Base-by-base conservation (phyloP, 1,284 basidiomycete genomes). In the Macrocystidia cucumis region DNA sequence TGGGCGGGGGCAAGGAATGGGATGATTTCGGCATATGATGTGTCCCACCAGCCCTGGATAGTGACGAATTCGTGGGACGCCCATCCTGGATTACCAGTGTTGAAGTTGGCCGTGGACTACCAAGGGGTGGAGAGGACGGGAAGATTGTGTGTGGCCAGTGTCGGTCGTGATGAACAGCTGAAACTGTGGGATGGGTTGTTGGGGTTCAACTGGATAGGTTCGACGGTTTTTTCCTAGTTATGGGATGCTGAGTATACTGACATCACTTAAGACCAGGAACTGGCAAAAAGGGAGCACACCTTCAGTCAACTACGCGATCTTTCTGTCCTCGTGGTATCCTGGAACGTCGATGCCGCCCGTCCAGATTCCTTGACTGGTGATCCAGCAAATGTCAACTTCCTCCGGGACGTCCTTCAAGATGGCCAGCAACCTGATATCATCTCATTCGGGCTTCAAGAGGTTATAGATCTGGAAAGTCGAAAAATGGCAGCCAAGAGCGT, bases 371-470 rank as follows among this genome's bases (percentile, higher is more conserved):
- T 98, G 12, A 63, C 57, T 0, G 73, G 74, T 6, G 65, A 69
- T 12, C 49, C 67, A 1, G 77, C 75, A 18, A 93, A 91, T 50
- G 55, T 73, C 29, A 71, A 66, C 36, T 89, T 95, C 62, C 62
- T 96, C 7, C 65, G 73, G 11, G 72, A 90, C 26, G 76, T 77
- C 3, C 64, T 96, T 11, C 62, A 57, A 2, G 84, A 78, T 42
- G 76, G 82, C 17, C 74, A 83, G 14, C 57, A 67, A 5, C 90
- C 93, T 0, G 93, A 97, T 47, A 79, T 98, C 45, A 84, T 98
- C 47, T 76, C 80, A 2, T 96, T 98, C 54, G 92, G 92, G 1
- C 85, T 98, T 53, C 95, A 98, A 56, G 95, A 98, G 62, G 73
- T 97, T 25, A 88, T 98, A 43, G 91, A 97, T 54, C 72, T 98